phyloP scores from a whole-genome alignment of 805 yeast genomes.

The Millerozyma miso region DNA sequence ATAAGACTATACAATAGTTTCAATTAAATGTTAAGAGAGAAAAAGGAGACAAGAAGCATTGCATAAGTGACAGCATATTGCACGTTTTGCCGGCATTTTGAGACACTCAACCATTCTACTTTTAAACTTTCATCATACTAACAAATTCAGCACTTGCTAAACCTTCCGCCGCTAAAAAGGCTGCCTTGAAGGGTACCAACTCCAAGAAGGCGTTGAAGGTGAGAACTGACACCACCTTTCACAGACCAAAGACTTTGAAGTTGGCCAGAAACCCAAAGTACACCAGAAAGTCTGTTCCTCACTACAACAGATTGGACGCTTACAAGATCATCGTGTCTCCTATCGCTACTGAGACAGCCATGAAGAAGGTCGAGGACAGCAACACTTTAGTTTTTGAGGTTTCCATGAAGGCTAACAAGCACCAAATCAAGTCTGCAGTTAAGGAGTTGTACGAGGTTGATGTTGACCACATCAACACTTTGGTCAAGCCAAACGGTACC shows the following conservation, averaged over 20 bases:
- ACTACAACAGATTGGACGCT: constrained; percentile 94
- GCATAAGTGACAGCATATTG: too few species aligned
- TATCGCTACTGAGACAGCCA: constrained; percentile 97
- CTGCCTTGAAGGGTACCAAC: constrained; percentile 96
- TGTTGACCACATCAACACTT: constrained; percentile 89
- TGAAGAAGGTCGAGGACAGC: constrained; percentile 99
- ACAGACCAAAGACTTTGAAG: constrained; percentile 95
- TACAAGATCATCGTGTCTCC: constrained; percentile 92
- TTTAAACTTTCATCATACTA: constrained; percentile 14
- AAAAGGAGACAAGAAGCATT: too few species aligned
- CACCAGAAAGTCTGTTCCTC: constrained; percentile 94
- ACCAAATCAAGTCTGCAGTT: constrained; percentile 97
- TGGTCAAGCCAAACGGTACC: constrained; percentile 98
- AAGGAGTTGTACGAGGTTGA: constrained; percentile 98
- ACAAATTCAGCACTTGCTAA: constrained; percentile 49
- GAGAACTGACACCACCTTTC: constrained; percentile 93
- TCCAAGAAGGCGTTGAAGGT: constrained; percentile 86
- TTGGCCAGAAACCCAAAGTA: constrained; percentile 93
- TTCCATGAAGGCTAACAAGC: constrained; percentile 94
- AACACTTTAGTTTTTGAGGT: constrained; percentile 99
- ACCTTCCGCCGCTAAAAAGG: constrained; percentile 98
- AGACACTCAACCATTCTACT: too few species aligned
- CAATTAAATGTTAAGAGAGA: too few species aligned
- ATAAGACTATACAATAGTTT: too few species aligned
- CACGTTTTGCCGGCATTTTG: too few species aligned